phyloP scores from a whole-genome alignment of 192 early-diverging fungal species.

The Linnemannia schmuckeri region DNA sequence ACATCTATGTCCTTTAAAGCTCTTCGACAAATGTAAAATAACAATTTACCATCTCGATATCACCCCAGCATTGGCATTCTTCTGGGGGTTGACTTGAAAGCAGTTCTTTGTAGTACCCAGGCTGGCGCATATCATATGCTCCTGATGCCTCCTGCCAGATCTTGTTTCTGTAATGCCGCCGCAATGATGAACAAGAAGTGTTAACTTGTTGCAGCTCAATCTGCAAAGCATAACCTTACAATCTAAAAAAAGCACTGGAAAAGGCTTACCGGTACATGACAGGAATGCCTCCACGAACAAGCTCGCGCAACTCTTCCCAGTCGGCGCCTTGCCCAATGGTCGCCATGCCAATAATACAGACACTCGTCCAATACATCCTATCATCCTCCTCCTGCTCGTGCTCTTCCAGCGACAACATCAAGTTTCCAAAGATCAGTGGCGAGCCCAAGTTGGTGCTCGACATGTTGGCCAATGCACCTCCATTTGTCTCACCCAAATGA shows the following conservation, averaged over 20 bases:
- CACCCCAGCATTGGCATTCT: conserved; percentile 44
- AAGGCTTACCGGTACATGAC: conserved; percentile 39
- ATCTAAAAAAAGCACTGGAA: not conserved
- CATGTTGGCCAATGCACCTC: conserved; percentile 31
- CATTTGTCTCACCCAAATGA: conserved; percentile 43
- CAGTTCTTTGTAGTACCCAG: conserved; percentile 45
- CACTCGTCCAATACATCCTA: conserved; percentile 49
- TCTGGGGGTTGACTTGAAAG: conserved; percentile 30
- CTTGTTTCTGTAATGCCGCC: conserved; percentile 33
- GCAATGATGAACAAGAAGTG: not conserved
- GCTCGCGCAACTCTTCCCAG: conserved; percentile 52
- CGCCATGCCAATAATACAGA: conserved; percentile 54
- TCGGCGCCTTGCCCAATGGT: conserved; percentile 51
- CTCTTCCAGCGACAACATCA: conserved; percentile 20
- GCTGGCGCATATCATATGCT: conserved; percentile 40
- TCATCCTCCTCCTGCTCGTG: conserved; percentile 51
- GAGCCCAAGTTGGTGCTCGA: conserved; percentile 34
- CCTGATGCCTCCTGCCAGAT: conserved; percentile 54
- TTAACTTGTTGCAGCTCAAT: not conserved
- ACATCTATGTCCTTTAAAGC: not conserved
- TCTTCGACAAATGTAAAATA: not conserved
- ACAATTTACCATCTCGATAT: conserved; percentile 45
- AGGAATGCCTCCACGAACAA: conserved; percentile 52
- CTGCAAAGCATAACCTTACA: no score
- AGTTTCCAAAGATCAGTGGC: conserved; percentile 40